These are phyloP conservation scores for Boletus patriciae DNA, from an alignment of 768 basidiomycete genomes.

Conservation along the genomic window DNA sequence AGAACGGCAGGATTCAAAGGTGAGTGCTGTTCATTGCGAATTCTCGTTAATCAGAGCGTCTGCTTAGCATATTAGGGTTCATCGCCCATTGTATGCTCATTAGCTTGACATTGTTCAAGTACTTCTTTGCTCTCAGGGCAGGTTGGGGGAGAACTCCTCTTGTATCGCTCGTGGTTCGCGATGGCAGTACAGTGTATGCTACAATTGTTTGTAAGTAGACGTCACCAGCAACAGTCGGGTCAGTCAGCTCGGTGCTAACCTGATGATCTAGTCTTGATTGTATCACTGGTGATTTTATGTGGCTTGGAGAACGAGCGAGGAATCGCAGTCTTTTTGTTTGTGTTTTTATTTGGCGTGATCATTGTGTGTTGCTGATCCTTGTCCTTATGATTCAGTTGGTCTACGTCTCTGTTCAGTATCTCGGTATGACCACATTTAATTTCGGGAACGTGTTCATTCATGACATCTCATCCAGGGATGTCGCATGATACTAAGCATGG, in stretches of 20 bases:
- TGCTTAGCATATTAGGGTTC: constrained; percentile 14
- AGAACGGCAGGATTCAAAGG: constrained; percentile 6
- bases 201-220: constrained; percentile 9
- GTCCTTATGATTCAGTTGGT: constrained; percentile 9
- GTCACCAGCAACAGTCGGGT: neutral
- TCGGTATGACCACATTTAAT: constrained; percentile 5
- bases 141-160: constrained; percentile 22
- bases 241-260: neutral
- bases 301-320: neutral
- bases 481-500: constrained; percentile 25
- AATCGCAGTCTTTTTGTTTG: constrained; percentile 6
- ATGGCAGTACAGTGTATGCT: constrained; percentile 13
- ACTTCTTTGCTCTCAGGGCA: constrained; percentile 11
- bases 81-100: constrained; percentile 17
- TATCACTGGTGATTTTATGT: constrained; percentile 1
- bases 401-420: constrained; percentile 9
- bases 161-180: constrained; percentile 21
- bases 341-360: neutral
- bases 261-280: neutral
- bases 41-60: neutral
- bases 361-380: constrained; percentile 1
- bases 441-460: neutral
- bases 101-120: constrained; percentile 21
- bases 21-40: neutral
- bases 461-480: constrained; percentile 20